Conservation (phyloP, 345 rosid species). For the Euclidium syriacum region DNA sequence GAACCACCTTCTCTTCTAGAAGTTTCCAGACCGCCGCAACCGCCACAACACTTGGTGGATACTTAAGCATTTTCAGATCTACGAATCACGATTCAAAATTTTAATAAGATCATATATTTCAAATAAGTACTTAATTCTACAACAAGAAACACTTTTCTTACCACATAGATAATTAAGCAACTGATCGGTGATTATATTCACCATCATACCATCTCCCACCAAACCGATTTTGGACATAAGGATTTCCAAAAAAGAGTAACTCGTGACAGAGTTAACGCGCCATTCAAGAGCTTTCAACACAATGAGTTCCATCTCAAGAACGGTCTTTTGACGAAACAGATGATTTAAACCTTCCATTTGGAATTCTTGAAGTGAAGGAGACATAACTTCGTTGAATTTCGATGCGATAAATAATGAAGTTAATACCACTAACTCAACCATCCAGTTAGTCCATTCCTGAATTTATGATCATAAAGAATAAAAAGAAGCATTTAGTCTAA, state of each 20-base stretch:
- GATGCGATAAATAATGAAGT: constrained; percentile 67
- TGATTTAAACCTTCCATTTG: constrained; percentile 63
- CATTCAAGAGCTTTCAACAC: constrained; percentile 49
- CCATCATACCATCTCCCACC: not conserved
- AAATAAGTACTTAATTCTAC: not conserved
- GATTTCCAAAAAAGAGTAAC: constrained; percentile 45
- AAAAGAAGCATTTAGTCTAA: too few species aligned
- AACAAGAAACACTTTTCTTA: constrained; percentile 1
- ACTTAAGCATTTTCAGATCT: constrained; percentile 47
- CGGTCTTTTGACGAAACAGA: constrained; percentile 43
- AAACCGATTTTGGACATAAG: constrained; percentile 24
- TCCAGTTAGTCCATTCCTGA: constrained; percentile 69
- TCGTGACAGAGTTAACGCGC: constrained; percentile 50
- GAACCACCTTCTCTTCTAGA: constrained; percentile 20
- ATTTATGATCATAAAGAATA: too few species aligned
- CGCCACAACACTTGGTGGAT: constrained; percentile 52
- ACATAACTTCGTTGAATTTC: constrained; percentile 51
- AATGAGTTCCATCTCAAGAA: constrained; percentile 60
- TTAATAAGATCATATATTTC: too few species aligned
- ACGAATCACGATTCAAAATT: not conserved
- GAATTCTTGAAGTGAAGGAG: constrained; percentile 47
- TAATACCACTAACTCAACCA: constrained; percentile 53
- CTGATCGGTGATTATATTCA: constrained; percentile 32
- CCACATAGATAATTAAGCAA: constrained; percentile 45
- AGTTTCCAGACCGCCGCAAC: constrained; percentile 40